Conservation (phyloP, 2,329 filamentous ascomycete species). For the Tolypocladium tropicale region DNA sequence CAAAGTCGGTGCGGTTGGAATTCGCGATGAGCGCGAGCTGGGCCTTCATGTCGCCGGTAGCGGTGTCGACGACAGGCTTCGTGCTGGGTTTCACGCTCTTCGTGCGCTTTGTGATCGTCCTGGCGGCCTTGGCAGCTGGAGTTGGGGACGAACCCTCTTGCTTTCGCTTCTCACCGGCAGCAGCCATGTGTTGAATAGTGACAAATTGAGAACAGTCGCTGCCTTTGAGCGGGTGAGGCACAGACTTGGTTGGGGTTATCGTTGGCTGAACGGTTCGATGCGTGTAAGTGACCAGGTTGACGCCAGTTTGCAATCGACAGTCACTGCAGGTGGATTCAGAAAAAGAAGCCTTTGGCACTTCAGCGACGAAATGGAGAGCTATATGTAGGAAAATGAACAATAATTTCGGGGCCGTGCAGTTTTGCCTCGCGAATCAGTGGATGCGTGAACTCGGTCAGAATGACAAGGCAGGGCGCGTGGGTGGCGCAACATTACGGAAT, state of each 20-base stretch:
- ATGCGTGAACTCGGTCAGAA: not conserved
- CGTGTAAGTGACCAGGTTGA: not conserved
- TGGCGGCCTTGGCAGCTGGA: not conserved
- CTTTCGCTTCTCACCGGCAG: slow-evolving; percentile 3
- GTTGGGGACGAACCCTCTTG: not conserved
- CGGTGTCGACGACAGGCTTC: slow-evolving; percentile 1
- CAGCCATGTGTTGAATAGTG: not conserved
- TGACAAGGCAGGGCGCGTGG: not conserved
- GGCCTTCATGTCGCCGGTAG: slow-evolving; percentile 19
- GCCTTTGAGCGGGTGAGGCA: not conserved
- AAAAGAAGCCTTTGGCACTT: not conserved
- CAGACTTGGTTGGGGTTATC: not conserved
- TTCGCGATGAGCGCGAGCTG: slow-evolving; percentile 35
- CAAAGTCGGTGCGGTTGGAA: slow-evolving; percentile 39
- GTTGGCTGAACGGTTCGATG: not conserved
- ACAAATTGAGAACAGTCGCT: not conserved
- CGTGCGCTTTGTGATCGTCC: not conserved
- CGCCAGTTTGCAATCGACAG: not conserved
- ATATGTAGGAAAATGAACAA: not conserved
- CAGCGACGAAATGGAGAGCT: not conserved
- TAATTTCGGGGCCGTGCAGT: not conserved
- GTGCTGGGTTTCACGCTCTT: not conserved
- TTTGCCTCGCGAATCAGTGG: not conserved
- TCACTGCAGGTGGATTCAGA: not conserved
- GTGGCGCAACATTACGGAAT: not conserved